Conservation (phyloP, 306 rosid species). For the Purshia tridentata region DNA sequence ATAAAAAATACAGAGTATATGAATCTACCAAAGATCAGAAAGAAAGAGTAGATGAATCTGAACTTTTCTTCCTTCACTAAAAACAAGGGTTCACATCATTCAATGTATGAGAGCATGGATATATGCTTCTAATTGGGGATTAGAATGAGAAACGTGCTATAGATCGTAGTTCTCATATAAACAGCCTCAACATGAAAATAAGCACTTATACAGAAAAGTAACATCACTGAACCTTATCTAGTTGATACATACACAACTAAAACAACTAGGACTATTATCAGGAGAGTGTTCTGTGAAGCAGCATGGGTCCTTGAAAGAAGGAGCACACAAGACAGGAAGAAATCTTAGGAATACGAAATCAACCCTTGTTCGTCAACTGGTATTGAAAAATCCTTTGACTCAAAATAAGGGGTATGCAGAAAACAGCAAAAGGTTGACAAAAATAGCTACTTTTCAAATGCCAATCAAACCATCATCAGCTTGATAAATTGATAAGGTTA, state of each 20-base stretch:
- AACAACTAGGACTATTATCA: not conserved
- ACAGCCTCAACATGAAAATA: not conserved
- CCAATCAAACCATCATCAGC: not conserved
- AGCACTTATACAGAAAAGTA: not conserved
- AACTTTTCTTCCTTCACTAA: not conserved
- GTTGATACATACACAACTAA: not conserved
- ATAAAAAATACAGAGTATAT: constrained; percentile 3
- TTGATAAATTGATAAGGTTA: too few relatives aligned
- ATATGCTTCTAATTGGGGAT: constrained; percentile 8
- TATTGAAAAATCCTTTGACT: not conserved
- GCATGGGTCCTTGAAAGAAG: not conserved
- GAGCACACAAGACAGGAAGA: not conserved
- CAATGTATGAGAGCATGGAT: not conserved
- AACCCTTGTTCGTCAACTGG: not conserved
- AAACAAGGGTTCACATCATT: not conserved
- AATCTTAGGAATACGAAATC: not conserved
- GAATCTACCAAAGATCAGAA: not conserved
- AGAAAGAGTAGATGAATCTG: not conserved
- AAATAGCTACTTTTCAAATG: not conserved
- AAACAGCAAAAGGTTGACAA: not conserved
- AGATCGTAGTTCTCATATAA: not conserved
- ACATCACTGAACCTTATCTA: not conserved
- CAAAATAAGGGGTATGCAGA: not conserved
- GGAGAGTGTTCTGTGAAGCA: not conserved
- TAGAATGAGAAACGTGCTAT: not conserved